Evolutionary conservation across 805 yeast species (phyloP).

Genomic region (Danielia oregonensis): DNA sequence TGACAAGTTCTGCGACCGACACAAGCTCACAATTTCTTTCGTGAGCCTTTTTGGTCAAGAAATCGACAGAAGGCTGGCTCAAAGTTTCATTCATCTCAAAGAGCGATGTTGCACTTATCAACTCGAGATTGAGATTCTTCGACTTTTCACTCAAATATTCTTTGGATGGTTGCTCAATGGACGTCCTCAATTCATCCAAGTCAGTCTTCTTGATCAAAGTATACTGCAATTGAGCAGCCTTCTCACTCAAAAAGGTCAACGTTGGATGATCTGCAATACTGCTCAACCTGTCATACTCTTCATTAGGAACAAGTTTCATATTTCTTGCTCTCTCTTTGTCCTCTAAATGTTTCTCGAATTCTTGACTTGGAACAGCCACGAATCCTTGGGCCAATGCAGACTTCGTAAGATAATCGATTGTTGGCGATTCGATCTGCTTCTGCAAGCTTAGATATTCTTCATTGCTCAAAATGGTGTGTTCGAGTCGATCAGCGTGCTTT

Average conservation of each 20-base stretch:
- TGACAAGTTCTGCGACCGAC: too few species aligned
- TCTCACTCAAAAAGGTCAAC: constrained; percentile 13
- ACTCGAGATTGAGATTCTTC: background rate
- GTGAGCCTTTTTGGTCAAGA: background rate
- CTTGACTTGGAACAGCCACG: constrained; percentile 17
- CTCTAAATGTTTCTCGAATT: constrained; percentile 21
- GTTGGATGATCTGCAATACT: constrained; percentile 7
- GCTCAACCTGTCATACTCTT: constrained; percentile 15
- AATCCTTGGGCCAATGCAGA: constrained; percentile 13
- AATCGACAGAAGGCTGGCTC: background rate
- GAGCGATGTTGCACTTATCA: background rate
- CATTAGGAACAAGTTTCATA: constrained; percentile 18
- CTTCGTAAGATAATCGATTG: constrained; percentile 14
- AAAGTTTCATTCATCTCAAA: background rate
- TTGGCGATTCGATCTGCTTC: constrained; percentile 18
- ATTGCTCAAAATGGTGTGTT: constrained; percentile 15
- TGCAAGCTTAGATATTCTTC: constrained; percentile 13
- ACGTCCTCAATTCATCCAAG: constrained; percentile 14
- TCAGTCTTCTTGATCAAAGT: constrained; percentile 12
- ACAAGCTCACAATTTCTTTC: too few species aligned
- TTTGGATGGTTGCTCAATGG: constrained; percentile 11
- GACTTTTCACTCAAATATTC: constrained; percentile 10
- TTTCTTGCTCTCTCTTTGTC: constrained; percentile 26
- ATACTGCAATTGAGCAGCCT: constrained; percentile 9
- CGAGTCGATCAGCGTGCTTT: constrained; percentile 17